These are phyloP conservation scores for Tillandsia fasciculata DNA, from an alignment of 176 grass and related monocot genomes.

Conservation along the genomic window DNA sequence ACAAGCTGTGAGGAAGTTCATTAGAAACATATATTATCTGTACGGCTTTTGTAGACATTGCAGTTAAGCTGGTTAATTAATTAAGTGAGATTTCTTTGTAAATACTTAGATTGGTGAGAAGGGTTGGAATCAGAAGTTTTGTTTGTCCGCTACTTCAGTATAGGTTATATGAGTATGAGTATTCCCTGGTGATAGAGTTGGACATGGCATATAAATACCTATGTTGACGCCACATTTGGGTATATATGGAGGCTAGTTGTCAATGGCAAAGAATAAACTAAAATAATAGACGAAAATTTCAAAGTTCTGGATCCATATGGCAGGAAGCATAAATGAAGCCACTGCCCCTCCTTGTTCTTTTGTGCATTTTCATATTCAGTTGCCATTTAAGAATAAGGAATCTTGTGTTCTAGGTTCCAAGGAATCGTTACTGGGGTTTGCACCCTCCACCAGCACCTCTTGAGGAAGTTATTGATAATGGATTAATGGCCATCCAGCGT, in stretches of 20 bases:
- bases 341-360: background rate
- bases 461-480: conserved; percentile 97
- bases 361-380: background rate
- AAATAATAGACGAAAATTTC: too few relatives aligned
- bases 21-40: background rate
- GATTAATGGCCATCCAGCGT: conserved; percentile 61
- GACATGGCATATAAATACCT: too few relatives aligned
- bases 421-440: conserved; percentile 91
- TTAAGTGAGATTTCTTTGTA: too few relatives aligned
- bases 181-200: too few relatives aligned
- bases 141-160: too few relatives aligned
- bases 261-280: too few relatives aligned
- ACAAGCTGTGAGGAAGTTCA: background rate
- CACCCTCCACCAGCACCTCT: conserved; percentile 87
- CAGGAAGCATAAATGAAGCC: background rate
- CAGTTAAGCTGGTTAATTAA: background rate
- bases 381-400: background rate
- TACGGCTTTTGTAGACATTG: background rate
- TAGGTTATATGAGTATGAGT: too few relatives aligned
- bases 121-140: too few relatives aligned
- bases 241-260: too few relatives aligned
- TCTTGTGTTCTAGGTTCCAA: conserved; percentile 55
- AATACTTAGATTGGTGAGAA: too few relatives aligned
- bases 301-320: too few relatives aligned
- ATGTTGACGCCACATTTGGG: too few relatives aligned